phyloP scores from a whole-genome alignment of 768 basidiomycete species.

The Boletus insuetus region DNA sequence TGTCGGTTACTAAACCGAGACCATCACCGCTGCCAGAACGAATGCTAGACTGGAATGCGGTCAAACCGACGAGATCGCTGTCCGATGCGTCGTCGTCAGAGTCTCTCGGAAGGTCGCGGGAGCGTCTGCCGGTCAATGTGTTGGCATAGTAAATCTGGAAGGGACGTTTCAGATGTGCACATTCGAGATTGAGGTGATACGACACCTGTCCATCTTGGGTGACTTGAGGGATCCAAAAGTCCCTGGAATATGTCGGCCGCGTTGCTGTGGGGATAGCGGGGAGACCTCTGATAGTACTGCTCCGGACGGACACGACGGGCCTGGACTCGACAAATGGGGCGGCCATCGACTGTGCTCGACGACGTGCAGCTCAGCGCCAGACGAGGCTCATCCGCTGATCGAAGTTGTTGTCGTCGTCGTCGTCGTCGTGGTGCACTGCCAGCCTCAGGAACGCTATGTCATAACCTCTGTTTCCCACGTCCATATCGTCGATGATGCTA shows the following conservation, averaged over 20 bases:
- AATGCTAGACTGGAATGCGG: conserved; percentile 48
- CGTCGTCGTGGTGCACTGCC: conserved; percentile 14
- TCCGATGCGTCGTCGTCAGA: conserved; percentile 55
- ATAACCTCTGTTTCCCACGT: conserved; percentile 15
- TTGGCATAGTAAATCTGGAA: conserved; percentile 90
- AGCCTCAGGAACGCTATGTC: conserved; percentile 6
- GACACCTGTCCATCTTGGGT: conserved; percentile 77
- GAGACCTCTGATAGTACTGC: conserved; percentile 29
- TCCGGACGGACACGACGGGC: conserved; percentile 2
- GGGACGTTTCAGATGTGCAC: neutral
- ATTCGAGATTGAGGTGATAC: conserved; percentile 5
- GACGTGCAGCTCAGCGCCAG: neutral
- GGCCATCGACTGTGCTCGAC: conserved; percentile 20
- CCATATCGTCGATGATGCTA: too few relatives aligned
- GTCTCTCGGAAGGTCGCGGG: conserved; percentile 78
- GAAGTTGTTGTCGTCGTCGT: conserved; percentile 10
- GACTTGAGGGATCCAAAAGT: conserved; percentile 91
- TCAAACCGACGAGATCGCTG: conserved; percentile 52
- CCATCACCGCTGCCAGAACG: conserved; percentile 48
- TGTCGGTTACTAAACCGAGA: conserved; percentile 40
- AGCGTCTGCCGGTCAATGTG: conserved; percentile 73
- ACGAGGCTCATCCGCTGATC: conserved; percentile 2
- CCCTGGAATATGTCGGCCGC: conserved; percentile 40
- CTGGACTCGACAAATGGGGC: conserved; percentile 6
- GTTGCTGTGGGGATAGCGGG: conserved; percentile 24